Base-by-base conservation (phyloP, 1,139 yeast species). In the Lodderomyces orthopsilosis region DNA sequence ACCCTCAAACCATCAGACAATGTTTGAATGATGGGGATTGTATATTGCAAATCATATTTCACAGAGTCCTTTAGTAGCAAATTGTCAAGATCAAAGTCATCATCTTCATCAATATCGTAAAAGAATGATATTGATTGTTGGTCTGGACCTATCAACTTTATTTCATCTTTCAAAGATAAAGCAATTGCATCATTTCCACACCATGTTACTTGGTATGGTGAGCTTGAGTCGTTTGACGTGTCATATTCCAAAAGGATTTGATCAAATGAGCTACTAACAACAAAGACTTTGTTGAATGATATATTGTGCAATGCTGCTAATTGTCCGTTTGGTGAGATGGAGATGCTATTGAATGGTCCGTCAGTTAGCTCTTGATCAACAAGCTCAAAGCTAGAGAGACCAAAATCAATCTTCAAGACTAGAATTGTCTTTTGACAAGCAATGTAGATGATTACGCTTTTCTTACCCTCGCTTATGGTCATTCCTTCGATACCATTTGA, bases 171-270 rank as follows among this genome's bases (percentile, higher is more conserved):
- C 46, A 77, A 72, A 0, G 82, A 67, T 26, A 80, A 37, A 0
- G 81, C 82, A 1, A 90, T 81, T 0, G 94, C 89, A 65, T 89
- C 96, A 52, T 84, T 82, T 0, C 93, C 89, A 61, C 96, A 87
- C 97, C 97, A 91, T 47, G 74, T 75, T 10, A 88, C 65, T 49
- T 77, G 77, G 33, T 62, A 56, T 1, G 73, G 62, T 55, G 72
- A 17, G 39, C 64, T 50, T 35, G 70, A 61, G 48, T 66, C 74
- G 46, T 60, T 64, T 18, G 67, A 57, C 1, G 69, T 61, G 44
- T 71, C 72, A 44, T 77, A 77, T 43, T 79, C 83, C 30, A 81
- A 65, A n/a, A 84, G 61, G 3, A 74, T 69, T 37, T 72, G 73
- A 44, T 73, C 69, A 49, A 83, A 79, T 41, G 71, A 67, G 9